Base-by-base conservation (phyloP, 2,329 filamentous ascomycete genomes). In the Graphilbum sp. region DNA sequence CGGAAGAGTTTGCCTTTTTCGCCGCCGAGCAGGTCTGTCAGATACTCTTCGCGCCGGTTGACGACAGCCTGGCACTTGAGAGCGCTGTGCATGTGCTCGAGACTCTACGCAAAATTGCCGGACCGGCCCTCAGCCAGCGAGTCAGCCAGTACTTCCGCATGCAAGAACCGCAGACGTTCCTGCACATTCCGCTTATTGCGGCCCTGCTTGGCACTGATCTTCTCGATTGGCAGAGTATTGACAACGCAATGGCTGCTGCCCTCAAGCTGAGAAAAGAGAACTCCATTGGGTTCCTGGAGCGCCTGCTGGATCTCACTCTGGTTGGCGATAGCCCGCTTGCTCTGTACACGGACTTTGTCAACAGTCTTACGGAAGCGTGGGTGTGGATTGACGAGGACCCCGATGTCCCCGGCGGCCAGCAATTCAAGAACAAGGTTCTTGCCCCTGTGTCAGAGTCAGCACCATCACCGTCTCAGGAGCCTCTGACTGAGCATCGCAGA, bases 311-410 rank as follows among this genome's bases (percentile, higher is more conserved):
- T 46, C 72, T 84, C 32, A 72, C 87, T 0, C 62, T 95, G 9
- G 69, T 93, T 36, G 82, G 74, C 47, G 82, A 86, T 35, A 74
- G 77, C 33, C 83, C 85, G 0, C 71, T 79, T 30, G 81, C 80
- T 1, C 63, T 95, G 35, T 81, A 85, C 48, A 77, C 86, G 2
- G 86, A 96, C 57, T 92, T 95, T 51, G 77, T 84, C 7, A 71
- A 75, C 44, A 92, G 84, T 41, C 67, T 94, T 39, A 79, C 88
- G 46, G 79, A 76, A 34, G 76, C 90, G 31, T 87, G 81, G 61
- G 63, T 72, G 34, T 94, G 86, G 85, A 71, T 93, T 25, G 62
- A 65, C 7, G 81, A 87, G 45, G 79, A 92, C 15, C 69, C 79
- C 1, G 66, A 66, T 31, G 66, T 82, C 3, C 52, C 62, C 18